A percentile compares a stretch with the other conserved stretches of the same genome.
Evolutionary conservation across 306 rosid species (phyloP).

Genomic region (Dalbergia oliveri): DNA sequence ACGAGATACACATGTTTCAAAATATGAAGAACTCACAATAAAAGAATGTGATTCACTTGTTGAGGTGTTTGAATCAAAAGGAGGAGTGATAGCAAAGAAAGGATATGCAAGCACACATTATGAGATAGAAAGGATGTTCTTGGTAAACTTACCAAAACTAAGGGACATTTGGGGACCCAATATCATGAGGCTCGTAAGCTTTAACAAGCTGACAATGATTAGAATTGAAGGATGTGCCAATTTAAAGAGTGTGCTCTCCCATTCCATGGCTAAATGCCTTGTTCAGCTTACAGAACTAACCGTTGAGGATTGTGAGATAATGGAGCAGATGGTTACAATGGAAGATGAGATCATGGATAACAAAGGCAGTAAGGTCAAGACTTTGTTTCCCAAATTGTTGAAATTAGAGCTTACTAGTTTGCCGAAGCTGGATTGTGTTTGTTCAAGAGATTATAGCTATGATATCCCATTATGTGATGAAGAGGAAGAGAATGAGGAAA

Average conservation of each 20-base stretch:
- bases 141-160: background rate
- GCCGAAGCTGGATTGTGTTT: constrained; percentile 14
- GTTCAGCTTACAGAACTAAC: background rate
- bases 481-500: background rate
- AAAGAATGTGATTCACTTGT: background rate
- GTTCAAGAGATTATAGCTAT: constrained; percentile 16
- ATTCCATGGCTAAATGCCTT: constrained; percentile 35
- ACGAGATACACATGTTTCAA: background rate
- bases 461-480: constrained; percentile 7
- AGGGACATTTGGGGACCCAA: constrained; percentile 13
- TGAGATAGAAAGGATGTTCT: background rate
- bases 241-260: constrained; percentile 19
- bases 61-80: background rate
- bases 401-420: accelerated
- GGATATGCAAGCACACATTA: background rate
- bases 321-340: constrained; percentile 35
- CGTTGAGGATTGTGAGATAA: accelerated
- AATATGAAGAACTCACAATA: too few relatives aligned
- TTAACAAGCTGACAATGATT: background rate
- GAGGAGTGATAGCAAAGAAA: background rate
- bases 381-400: constrained; percentile 9
- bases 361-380: constrained; percentile 15
- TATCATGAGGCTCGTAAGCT: background rate
- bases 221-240: accelerated
- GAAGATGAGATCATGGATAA: background rate